Percentiles rank a stretch among this genome's conserved stretches.
These are phyloP conservation scores for Salvia splendens DNA, from an alignment of 257 asterid species.

Conservation along the genomic window DNA sequence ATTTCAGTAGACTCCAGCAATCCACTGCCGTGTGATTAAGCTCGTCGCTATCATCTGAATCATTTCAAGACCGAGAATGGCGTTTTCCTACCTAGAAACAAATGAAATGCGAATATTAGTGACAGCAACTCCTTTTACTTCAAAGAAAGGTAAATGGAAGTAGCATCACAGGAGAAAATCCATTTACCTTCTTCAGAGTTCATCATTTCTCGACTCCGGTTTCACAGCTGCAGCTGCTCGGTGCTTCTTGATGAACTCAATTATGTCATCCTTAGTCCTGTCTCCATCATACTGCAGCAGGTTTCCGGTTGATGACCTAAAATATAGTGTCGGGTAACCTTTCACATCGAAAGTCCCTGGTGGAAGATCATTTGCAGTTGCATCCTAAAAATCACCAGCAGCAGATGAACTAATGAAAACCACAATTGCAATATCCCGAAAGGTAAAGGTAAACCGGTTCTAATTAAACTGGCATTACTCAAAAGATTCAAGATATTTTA, in stretches of 20 bases:
- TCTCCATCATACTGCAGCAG: slow-evolving; percentile 60
- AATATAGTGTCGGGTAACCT: slow-evolving; percentile 86
- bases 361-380: slow-evolving; percentile 76
- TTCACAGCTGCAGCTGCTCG: slow-evolving; percentile 45
- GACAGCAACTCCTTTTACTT: not conserved
- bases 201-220: slow-evolving; percentile 57
- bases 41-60: slow-evolving; percentile 4
- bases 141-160: not conserved
- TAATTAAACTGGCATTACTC: not conserved
- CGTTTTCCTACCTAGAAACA: slow-evolving; percentile 32
- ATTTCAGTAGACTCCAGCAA: not conserved
- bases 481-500: not conserved
- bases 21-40: not conserved
- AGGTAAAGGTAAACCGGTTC: not conserved
- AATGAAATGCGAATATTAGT: slow-evolving; percentile 4
- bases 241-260: slow-evolving; percentile 69
- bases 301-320: slow-evolving; percentile 70
- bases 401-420: slow-evolving; percentile 19
- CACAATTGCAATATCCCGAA: not conserved
- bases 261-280: slow-evolving; percentile 67
- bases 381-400: slow-evolving; percentile 58
- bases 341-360: slow-evolving; percentile 57
- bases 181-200: slow-evolving; percentile 52
- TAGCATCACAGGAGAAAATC: not conserved
- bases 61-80: slow-evolving; percentile 7